Conservation (phyloP, 805 yeast genomes). For the Starmerella kuoi region DNA sequence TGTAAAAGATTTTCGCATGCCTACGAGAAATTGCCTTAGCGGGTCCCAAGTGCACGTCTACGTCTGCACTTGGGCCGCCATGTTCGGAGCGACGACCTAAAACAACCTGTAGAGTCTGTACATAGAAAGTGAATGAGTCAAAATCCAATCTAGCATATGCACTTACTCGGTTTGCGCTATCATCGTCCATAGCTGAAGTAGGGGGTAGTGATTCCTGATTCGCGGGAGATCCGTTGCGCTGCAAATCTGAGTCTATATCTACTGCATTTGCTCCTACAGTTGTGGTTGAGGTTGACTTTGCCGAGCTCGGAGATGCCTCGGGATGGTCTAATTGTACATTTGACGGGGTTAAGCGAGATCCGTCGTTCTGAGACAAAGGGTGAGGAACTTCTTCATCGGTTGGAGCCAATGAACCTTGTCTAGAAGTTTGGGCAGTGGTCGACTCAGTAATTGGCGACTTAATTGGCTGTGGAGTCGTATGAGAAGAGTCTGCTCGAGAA, state of each 20-base stretch:
- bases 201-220: slow-evolving; percentile 5
- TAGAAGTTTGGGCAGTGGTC: neutral
- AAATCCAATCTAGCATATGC: slow-evolving; percentile 58
- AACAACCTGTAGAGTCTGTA: slow-evolving; percentile 87
- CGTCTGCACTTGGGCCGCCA: slow-evolving; percentile 41
- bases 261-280: too few relatives aligned
- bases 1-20: slow-evolving; percentile 92
- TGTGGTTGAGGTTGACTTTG: too few relatives aligned
- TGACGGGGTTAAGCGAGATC: too few relatives aligned
- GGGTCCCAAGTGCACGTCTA: slow-evolving; percentile 81
- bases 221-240: too few relatives aligned
- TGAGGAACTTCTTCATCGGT: slow-evolving; percentile 1
- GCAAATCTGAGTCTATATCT: too few relatives aligned
- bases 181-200: slow-evolving; percentile 13
- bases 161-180: slow-evolving; percentile 26
- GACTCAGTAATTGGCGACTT: neutral
- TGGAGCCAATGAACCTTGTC: slow-evolving; percentile 5
- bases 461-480: neutral
- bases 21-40: slow-evolving; percentile 87
- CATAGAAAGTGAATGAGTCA: slow-evolving; percentile 85
- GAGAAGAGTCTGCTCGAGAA: neutral
- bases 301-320: too few relatives aligned
- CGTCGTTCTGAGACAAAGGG: neutral
- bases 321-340: too few relatives aligned
- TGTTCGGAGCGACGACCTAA: slow-evolving; percentile 81